Base-by-base conservation (phyloP, 2,329 filamentous ascomycete genomes). In the Colletotrichum graminicola region DNA sequence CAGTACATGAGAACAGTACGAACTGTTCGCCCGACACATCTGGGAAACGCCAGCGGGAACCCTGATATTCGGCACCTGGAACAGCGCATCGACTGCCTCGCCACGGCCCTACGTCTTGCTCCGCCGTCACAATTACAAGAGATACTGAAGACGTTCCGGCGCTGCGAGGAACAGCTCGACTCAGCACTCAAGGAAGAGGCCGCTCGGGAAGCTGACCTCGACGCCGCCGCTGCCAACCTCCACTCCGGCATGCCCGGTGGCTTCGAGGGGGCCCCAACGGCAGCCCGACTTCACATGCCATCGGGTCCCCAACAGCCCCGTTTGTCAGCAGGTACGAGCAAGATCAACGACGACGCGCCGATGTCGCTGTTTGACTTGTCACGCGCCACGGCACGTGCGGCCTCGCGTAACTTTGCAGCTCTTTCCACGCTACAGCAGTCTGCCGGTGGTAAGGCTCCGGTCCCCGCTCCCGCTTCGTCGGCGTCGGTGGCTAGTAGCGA, bases 11-110 rank as follows among this genome's bases (percentile, higher is more conserved):
- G 88, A 23, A 89, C 86, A 16, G 77, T 82, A 21, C 81, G 81
- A 43, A 90, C 89, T 0, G 75, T 86, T 29, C 85, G 84, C 34
- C 88, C 89, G 5, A 90, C 88, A 2, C 89, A 91, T 76, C 81
- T 91, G 29, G 86, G 90, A 55, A 90, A 89, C 41, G 84, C 87
- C 21, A 89, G 84, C 76, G 86, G 87, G 75, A 87, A 91, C 79
- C 82, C 85, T 34, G 84, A 90, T 69, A 88, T 96, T 63, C 88
- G 93, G 39, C 90, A 93, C 74, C 84, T 96, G 1, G 92, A 95
- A 76, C 93, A 95, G 78, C 89, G 93, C 29, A 93, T 94, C 78
- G 94, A 95, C 76, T 92, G 94, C 47, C 84, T 97, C 2, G 90
- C 92, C 1, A 90, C 92, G 16, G 92, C 94, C 1, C 84, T 96